Evolutionary conservation across 129 eudicot genomes (phyloP), one percentile per base, ranked within the genome.

Genomic region (Heracleum sosnowskyi): DNA sequence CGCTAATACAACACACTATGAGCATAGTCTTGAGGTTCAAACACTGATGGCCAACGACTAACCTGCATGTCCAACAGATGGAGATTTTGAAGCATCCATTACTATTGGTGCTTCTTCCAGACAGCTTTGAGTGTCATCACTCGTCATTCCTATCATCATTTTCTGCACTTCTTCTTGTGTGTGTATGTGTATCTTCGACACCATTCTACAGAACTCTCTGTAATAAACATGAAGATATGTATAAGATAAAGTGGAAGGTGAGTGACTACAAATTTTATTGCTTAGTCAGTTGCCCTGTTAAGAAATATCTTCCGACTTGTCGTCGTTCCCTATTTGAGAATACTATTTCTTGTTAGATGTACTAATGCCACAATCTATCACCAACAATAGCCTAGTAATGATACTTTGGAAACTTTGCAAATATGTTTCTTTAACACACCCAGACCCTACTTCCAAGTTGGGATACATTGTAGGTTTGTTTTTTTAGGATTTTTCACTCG

Each of bases 141-240:
- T 88, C 42, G 78, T 81, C 81, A 88, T 84, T 9, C 93, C 98
- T 22, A 86, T 78, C 76, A 84, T 89, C 88, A 93, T 88, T 81
- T 89, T 93, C 86, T 93, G 93, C 79, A 93, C 98, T 85, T 93
- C 98, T 63, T 91, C 98, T 79, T 88, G 90, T 39, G 93, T 91
- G 85, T 87, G 87, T 82, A 93, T 88, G 80, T 91, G 97, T 72
- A 93, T 93, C 90, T 93, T 93, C 26, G 90, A 74, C 42, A 85
- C 98, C 81, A 89, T 90, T 26, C 88, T 83, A 57, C 88, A 89
- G 55, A 93, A 93, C 68, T 93, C 98, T 24, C 98, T 93, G 87
- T 90, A 82, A 55, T 11, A 41, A 42, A 37, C 57, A 45, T 39
- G 53, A 66, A 15, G 17, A 35, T 7, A 15, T 46, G 78, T 12